Evolutionary conservation across 441 rosid species (phyloP).

Genomic region (Aquilaria agallochum): DNA sequence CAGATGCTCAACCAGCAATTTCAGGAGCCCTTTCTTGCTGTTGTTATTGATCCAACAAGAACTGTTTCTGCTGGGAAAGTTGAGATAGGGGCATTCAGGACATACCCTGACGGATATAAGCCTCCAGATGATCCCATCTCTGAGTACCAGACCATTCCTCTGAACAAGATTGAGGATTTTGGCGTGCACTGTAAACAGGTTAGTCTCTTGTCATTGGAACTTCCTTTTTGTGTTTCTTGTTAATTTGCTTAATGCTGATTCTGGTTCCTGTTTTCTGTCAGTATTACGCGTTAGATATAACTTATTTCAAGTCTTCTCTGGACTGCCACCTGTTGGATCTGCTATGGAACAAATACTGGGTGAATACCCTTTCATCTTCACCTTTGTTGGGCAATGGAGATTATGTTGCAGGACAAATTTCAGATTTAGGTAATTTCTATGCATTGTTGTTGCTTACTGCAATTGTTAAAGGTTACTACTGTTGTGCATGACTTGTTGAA

Average conservation of each 20-base stretch:
- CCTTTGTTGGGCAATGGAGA: slow-evolving; percentile 96
- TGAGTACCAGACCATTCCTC: slow-evolving; percentile 96
- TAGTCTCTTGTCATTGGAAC: slow-evolving; percentile 6
- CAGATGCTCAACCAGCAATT: slow-evolving; percentile 96
- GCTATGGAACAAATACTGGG: slow-evolving; percentile 99
- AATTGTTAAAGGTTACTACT: neutral
- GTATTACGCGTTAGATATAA: slow-evolving; percentile 94
- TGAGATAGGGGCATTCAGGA: slow-evolving; percentile 98
- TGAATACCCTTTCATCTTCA: slow-evolving; percentile 96
- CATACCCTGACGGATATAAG: slow-evolving; percentile 94
- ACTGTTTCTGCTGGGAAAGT: slow-evolving; percentile 99
- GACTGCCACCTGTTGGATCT: slow-evolving; percentile 96
- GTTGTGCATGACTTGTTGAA: neutral
- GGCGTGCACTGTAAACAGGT: slow-evolving; percentile 99
- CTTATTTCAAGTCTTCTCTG: slow-evolving; percentile 95
- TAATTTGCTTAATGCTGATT: slow-evolving; percentile 13
- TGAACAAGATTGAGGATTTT: slow-evolving; percentile 94
- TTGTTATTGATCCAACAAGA: slow-evolving; percentile 97
- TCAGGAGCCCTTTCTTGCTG: slow-evolving; percentile 98
- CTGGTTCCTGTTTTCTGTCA: slow-evolving; percentile 25
- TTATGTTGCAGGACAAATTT: slow-evolving; percentile 97
- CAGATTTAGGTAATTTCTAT: slow-evolving; percentile 82
- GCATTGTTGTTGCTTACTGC: neutral
- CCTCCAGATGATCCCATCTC: slow-evolving; percentile 90
- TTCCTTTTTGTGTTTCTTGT: neutral